Conservation (phyloP, 441 rosid species). For the Croton setiger region DNA sequence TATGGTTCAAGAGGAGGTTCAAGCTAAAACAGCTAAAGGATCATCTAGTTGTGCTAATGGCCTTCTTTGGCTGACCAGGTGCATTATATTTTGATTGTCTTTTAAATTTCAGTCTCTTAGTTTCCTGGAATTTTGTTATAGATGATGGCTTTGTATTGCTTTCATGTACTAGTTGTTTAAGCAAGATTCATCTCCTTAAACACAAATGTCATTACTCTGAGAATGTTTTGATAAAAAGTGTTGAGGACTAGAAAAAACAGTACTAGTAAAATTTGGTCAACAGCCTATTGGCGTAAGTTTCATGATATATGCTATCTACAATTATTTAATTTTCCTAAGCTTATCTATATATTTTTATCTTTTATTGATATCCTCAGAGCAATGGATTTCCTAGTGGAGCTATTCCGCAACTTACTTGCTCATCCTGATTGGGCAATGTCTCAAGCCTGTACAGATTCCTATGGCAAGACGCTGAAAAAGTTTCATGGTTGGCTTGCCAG, state of each 20-base stretch:
- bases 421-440: slow-evolving; percentile 89
- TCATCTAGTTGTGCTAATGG: slow-evolving; percentile 94
- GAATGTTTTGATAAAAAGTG: neutral
- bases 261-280: slow-evolving; percentile 3
- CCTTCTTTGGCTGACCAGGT: slow-evolving; percentile 96
- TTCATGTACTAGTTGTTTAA: neutral
- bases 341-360: neutral
- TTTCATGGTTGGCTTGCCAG: slow-evolving; percentile 95
- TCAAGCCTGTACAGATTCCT: slow-evolving; percentile 74
- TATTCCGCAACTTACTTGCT: slow-evolving; percentile 69
- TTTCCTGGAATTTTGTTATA: neutral
- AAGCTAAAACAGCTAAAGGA: slow-evolving; percentile 65
- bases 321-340: neutral
- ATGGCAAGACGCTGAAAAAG: slow-evolving; percentile 73
- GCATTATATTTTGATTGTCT: neutral
- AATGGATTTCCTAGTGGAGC: slow-evolving; percentile 85
- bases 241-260: neutral
- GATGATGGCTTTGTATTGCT: neutral
- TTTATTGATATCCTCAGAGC: slow-evolving; percentile 50
- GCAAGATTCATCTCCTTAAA: neutral
- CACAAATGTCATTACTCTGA: neutral
- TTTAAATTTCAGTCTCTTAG: neutral
- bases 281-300: neutral
- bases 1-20: slow-evolving; percentile 74
- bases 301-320: neutral